phyloP scores from a whole-genome alignment of 495 filamentous ascomycete species.

The Penicillium goetzii region DNA sequence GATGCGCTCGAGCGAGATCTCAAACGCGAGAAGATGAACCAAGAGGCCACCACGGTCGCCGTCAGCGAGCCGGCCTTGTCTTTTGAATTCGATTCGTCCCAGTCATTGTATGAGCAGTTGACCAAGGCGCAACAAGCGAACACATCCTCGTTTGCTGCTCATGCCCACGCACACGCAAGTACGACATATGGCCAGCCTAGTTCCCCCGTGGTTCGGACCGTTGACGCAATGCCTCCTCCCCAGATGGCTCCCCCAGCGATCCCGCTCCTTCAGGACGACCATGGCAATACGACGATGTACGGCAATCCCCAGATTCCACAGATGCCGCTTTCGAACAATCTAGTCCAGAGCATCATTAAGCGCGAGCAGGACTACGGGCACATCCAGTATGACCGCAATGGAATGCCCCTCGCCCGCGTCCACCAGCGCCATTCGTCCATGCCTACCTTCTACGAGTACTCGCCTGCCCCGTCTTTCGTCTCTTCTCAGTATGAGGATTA shows the following conservation, averaged over 20 bases:
- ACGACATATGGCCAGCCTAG: constrained; percentile 79
- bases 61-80: constrained; percentile 95
- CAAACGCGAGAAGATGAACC: constrained; percentile 98
- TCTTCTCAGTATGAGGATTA: constrained; percentile 97
- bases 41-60: constrained; percentile 95
- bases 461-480: constrained; percentile 94
- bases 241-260: constrained; percentile 71
- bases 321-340: constrained; percentile 63
- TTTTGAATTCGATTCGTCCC: constrained; percentile 98
- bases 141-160: constrained; percentile 91
- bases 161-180: constrained; percentile 78
- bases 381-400: constrained; percentile 88
- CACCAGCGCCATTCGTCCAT: constrained; percentile 95
- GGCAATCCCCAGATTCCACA: constrained; percentile 55
- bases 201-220: constrained; percentile 84
- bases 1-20: constrained; percentile 96
- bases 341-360: constrained; percentile 74
- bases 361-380: constrained; percentile 76
- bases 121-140: constrained; percentile 99
- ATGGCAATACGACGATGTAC: constrained; percentile 75
- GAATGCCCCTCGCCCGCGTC: constrained; percentile 76
- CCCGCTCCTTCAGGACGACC: constrained; percentile 79
- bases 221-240: constrained; percentile 86
- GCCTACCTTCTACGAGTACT: constrained; percentile 97
- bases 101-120: constrained; percentile 98